Percentiles rank a stretch among this genome's conserved stretches.
Evolutionary conservation across 108 stramenopile species (phyloP).

Genomic region (Parmales sp.): DNA sequence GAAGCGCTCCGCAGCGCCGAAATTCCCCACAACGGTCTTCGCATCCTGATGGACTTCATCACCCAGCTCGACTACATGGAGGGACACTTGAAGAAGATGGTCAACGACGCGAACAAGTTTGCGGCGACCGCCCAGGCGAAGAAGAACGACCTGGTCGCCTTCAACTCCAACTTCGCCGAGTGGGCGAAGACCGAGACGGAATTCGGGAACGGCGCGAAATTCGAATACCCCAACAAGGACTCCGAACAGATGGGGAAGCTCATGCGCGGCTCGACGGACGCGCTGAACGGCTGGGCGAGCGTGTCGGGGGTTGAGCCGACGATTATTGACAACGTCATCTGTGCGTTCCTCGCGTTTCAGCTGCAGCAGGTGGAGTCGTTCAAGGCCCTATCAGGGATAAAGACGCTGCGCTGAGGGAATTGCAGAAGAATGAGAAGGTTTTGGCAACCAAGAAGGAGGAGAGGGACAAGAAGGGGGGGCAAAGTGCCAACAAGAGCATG

Average conservation of each 20-base stretch:
- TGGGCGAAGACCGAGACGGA: conserved; percentile 11
- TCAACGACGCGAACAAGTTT: no score
- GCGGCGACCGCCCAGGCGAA: neutral
- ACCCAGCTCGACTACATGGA: conserved; percentile 4
- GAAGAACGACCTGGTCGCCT: neutral
- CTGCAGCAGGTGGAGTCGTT: conserved; percentile 4
- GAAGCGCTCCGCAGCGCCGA: neutral
- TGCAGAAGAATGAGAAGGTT: neutral
- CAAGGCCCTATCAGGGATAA: neutral
- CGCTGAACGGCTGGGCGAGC: neutral
- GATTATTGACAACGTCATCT: neutral
- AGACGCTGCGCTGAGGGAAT: neutral
- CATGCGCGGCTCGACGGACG: neutral
- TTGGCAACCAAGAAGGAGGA: conserved; percentile 1
- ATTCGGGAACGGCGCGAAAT: neutral
- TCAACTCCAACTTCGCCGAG: neutral
- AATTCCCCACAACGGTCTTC: neutral
- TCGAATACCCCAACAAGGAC: conserved; percentile 12
- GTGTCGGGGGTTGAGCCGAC: neutral
- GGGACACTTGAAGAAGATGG: neutral
- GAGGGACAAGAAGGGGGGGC: neutral
- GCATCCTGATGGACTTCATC: conserved; percentile 6
- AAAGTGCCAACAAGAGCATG: no score
- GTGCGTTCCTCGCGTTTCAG: neutral
- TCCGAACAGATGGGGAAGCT: neutral